A percentile compares a stretch with the other conserved stretches of the same genome.
Conservation (phyloP, 2,329 filamentous ascomycete genomes). For the Colletotrichum falcatum region DNA sequence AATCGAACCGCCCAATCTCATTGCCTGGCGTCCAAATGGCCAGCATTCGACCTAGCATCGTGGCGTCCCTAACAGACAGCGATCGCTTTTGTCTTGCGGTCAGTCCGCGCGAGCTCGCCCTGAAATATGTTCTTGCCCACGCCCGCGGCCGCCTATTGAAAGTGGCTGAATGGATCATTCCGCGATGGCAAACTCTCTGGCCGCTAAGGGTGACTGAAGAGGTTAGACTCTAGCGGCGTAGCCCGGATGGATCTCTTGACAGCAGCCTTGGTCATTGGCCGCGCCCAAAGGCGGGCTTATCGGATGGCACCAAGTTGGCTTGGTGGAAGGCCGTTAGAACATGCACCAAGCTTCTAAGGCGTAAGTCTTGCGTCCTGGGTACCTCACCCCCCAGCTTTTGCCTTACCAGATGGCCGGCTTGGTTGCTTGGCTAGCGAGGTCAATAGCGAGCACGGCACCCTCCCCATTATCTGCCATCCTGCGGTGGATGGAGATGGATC, state of each 20-base stretch:
- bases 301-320: conserved; percentile 34
- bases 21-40: conserved; percentile 9
- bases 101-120: conserved; percentile 31
- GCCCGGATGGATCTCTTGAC: conserved; percentile 34
- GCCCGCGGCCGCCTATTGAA: conserved; percentile 12
- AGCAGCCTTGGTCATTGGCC: conserved; percentile 32
- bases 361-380: conserved; percentile 20
- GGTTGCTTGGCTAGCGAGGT: conserved; percentile 35
- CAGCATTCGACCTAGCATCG: conserved; percentile 18
- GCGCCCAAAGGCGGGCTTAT: conserved; percentile 34
- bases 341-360: conserved; percentile 41
- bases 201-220: conserved; percentile 2
- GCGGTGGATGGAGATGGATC: conserved; percentile 10
- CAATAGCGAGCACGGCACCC: conserved; percentile 3
- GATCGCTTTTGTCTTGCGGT: conserved; percentile 37
- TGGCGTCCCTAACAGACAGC: conserved; percentile 28
- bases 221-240: conserved; percentile 31
- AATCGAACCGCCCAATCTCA: conserved; percentile 18
- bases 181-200: conserved; percentile 9
- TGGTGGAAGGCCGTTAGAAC: conserved; percentile 41
- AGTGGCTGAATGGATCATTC: conserved; percentile 24
- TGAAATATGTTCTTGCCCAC: conserved; percentile 16
- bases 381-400: conserved; percentile 34
- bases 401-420: conserved; percentile 14
- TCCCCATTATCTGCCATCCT: neutral